Base-by-base conservation (phyloP, 768 basidiomycete species). In the Amanita thiersii region DNA sequence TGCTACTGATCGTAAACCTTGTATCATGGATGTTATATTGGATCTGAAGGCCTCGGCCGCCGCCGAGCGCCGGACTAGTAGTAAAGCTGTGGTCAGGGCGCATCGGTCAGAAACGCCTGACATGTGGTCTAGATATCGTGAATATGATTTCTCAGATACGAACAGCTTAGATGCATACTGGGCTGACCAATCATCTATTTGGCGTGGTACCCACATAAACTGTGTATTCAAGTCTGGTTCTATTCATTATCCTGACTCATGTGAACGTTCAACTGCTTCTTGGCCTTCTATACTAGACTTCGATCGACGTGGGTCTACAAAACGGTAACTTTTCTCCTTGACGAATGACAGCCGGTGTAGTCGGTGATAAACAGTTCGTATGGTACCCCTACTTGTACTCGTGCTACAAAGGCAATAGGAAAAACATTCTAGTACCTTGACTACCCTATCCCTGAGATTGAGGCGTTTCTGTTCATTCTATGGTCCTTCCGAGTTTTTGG, bases 21-120 rank as follows among this genome's bases (percentile, higher is more conserved):
- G 55, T 28, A 56, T 69, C 47, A 74, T 72, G 71, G 72, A 72
- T 51, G 52, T 70, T 43, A 56, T 73, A 46, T 59, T 76, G 43
- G 69, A 69, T 48, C 55, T 65, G 29, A 57, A 56, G 49, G 57
- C 62, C 26, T 57, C 54, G 32, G 53, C 51, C 19, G 39, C 28
- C 20, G 31, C 28, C n/a, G 31, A 46, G 30, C 29, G 20, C 37
- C 9, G 12, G 19, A 19, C 17, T 21, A n/a, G 33, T 24, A 11
- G 29, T 19, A 8, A 23, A 15, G 21, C 2, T 30, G 19, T 39
- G 19, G 30, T 39, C n/a, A 15, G 32, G 31, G 14, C 28, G 30
- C 31, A 15, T 26, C 10, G 21, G 28, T 18, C n/a, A 39, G 39
- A 25, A 37, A 40, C 34, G 43, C 23, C 23, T 34, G 43, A 28